Evolutionary conservation across 768 basidiomycete genomes (phyloP).

Genomic region (Xerocomus brunneocitrinus): DNA sequence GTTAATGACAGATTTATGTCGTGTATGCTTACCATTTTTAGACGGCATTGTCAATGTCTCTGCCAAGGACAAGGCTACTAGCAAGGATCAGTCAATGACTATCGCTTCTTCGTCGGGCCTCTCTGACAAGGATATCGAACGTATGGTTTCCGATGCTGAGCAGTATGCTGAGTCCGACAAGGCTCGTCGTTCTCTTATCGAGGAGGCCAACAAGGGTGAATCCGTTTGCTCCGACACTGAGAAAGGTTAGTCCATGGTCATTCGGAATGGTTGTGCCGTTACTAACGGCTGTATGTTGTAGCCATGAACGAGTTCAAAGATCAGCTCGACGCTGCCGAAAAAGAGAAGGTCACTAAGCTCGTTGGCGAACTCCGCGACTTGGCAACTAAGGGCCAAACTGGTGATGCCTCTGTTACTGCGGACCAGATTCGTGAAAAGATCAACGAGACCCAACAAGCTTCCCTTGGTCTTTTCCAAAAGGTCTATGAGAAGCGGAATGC

Average conservation of each 20-base stretch:
- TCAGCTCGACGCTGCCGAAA: constrained; percentile 87
- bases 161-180: constrained; percentile 92
- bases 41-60: constrained; percentile 97
- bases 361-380: constrained; percentile 85
- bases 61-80: constrained; percentile 91
- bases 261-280: neutral
- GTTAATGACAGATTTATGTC: neutral
- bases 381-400: constrained; percentile 83
- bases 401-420: constrained; percentile 75
- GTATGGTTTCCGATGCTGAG: constrained; percentile 94
- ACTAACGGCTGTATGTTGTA: constrained; percentile 26
- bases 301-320: constrained; percentile 98
- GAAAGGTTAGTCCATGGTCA: constrained; percentile 57
- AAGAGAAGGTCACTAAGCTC: constrained; percentile 89
- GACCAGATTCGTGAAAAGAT: constrained; percentile 91
- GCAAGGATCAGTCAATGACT: constrained; percentile 93
- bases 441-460: constrained; percentile 90
- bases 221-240: constrained; percentile 92
- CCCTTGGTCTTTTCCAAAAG: constrained; percentile 96
- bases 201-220: constrained; percentile 96
- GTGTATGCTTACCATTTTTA: constrained; percentile 20
- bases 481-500: constrained; percentile 90
- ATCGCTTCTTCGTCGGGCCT: constrained; percentile 97
- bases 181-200: constrained; percentile 79
- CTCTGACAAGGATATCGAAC: constrained; percentile 93